A percentile compares a stretch with the other conserved stretches of the same genome.
These are phyloP conservation scores for Tricholoma sp. DNA, from an alignment of 768 basidiomycete genomes.

Conservation along the genomic window DNA sequence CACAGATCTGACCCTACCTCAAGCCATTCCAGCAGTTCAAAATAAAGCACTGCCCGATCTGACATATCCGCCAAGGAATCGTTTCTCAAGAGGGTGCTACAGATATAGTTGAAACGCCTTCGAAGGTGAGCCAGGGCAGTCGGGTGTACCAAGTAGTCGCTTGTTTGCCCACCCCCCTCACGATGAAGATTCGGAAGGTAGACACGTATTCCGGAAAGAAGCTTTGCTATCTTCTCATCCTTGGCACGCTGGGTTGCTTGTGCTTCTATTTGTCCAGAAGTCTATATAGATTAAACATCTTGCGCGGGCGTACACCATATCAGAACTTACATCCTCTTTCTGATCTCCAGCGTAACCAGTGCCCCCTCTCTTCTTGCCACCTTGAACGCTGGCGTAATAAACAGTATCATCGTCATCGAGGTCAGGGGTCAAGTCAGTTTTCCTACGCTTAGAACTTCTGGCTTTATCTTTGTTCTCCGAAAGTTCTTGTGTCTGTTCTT, in stretches of 20 bases:
- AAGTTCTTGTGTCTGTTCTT: conserved; percentile 43
- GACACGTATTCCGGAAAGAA: conserved; percentile 68
- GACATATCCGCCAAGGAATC: conserved; percentile 96
- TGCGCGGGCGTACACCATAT: neutral
- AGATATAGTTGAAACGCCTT: conserved; percentile 83
- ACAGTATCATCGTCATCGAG: conserved; percentile 50
- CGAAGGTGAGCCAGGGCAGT: conserved; percentile 89
- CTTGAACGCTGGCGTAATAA: conserved; percentile 37
- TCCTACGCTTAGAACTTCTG: conserved; percentile 41
- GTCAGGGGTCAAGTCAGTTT: conserved; percentile 28
- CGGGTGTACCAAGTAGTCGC: conserved; percentile 90
- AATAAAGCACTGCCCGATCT: conserved; percentile 78
- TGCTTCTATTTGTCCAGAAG: conserved; percentile 76
- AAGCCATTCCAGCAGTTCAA: conserved; percentile 88
- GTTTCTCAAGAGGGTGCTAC: conserved; percentile 80
- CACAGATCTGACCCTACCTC: conserved; percentile 47
- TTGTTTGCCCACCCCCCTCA: conserved; percentile 67
- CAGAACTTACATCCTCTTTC: conserved; percentile 76
- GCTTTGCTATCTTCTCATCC: conserved; percentile 65
- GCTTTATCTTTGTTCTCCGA: conserved; percentile 29
- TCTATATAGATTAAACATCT: conserved; percentile 36
- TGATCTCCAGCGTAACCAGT: conserved; percentile 83
- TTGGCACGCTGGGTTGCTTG: conserved; percentile 63
- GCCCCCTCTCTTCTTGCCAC: conserved; percentile 72
- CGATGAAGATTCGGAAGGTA: conserved; percentile 83